These are phyloP conservation scores for Colletotrichum sojae DNA, from an alignment of 2,329 filamentous ascomycete species.

Conservation along the genomic window DNA sequence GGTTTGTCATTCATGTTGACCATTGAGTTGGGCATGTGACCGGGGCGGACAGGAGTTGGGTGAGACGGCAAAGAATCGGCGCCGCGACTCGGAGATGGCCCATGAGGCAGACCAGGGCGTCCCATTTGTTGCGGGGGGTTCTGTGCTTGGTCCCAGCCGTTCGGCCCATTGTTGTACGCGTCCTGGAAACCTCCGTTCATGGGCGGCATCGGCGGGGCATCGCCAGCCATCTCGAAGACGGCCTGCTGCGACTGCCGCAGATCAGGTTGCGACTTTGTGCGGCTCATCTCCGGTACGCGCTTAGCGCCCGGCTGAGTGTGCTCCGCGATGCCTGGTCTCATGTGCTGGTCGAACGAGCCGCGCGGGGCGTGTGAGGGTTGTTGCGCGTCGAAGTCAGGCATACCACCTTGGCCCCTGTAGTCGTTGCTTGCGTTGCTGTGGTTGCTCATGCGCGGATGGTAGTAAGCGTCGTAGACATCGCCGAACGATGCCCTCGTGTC, in stretches of 20 bases:
- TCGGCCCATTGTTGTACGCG: slow-evolving; percentile 33
- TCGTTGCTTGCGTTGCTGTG: slow-evolving; percentile 42
- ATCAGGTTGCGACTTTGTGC: slow-evolving; percentile 78
- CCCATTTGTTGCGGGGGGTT: slow-evolving; percentile 30
- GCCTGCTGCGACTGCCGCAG: slow-evolving; percentile 75
- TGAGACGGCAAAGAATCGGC: slow-evolving; percentile 70
- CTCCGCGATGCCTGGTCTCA: slow-evolving; percentile 54
- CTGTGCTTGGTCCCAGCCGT: slow-evolving; percentile 39
- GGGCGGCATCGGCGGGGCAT: slow-evolving; percentile 70
- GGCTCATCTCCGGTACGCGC: slow-evolving; percentile 67
- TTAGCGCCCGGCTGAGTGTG: slow-evolving; percentile 65
- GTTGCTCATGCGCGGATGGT: slow-evolving; percentile 46
- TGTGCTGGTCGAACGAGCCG: slow-evolving; percentile 64
- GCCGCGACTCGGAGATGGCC: slow-evolving; percentile 50
- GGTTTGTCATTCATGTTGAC: slow-evolving; percentile 71
- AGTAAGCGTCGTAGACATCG: slow-evolving; percentile 47
- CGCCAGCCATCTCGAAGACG: slow-evolving; percentile 80
- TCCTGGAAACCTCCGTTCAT: slow-evolving; percentile 48
- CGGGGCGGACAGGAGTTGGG: slow-evolving; percentile 74
- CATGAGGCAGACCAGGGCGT: slow-evolving; percentile 46
- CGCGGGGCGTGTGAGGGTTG: slow-evolving; percentile 43
- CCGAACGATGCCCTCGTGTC: slow-evolving; percentile 44
- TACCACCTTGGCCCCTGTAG: slow-evolving; percentile 43
- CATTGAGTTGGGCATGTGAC: slow-evolving; percentile 71
- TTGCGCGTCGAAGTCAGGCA: slow-evolving; percentile 61